phyloP scores from a whole-genome alignment of 345 rosid species.

The Eucalyptus victrix region DNA sequence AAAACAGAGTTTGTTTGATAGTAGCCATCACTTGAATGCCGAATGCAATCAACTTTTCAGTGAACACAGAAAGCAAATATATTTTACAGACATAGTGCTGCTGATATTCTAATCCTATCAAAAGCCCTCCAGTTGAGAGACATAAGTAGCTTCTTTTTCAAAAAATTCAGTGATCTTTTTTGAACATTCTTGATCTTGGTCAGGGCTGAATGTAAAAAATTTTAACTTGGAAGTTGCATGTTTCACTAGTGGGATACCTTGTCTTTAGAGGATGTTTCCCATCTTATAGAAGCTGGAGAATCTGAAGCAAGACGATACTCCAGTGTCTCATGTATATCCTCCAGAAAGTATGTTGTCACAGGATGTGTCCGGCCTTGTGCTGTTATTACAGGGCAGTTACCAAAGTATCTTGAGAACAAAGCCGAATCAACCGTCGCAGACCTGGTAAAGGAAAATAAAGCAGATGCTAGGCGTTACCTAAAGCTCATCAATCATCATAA shows the following conservation, averaged over 20 bases:
- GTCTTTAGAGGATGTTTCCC: constrained; percentile 30
- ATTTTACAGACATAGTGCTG: background rate
- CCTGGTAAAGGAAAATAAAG: constrained; percentile 24
- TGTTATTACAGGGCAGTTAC: constrained; percentile 78
- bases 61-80: background rate
- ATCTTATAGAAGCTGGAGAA: constrained; percentile 67
- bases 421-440: constrained; percentile 94
- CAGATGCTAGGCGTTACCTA: background rate
- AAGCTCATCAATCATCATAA: background rate
- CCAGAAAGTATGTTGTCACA: constrained; percentile 67
- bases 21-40: background rate
- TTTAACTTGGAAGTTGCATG: background rate
- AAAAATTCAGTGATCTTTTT: background rate
- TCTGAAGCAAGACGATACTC: constrained; percentile 67
- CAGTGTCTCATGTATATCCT: constrained; percentile 72
- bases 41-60: background rate
- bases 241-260: constrained; percentile 27
- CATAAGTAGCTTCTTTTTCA: background rate
- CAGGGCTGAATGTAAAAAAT: background rate
- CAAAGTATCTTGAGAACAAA: constrained; percentile 76
- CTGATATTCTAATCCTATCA: background rate
- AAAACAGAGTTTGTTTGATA: background rate
- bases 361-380: constrained; percentile 90
- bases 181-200: background rate
- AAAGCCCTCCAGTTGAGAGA: background rate